Conservation (phyloP, 2,329 filamentous ascomycete genomes). For the Atkinsonella hypoxylon region DNA sequence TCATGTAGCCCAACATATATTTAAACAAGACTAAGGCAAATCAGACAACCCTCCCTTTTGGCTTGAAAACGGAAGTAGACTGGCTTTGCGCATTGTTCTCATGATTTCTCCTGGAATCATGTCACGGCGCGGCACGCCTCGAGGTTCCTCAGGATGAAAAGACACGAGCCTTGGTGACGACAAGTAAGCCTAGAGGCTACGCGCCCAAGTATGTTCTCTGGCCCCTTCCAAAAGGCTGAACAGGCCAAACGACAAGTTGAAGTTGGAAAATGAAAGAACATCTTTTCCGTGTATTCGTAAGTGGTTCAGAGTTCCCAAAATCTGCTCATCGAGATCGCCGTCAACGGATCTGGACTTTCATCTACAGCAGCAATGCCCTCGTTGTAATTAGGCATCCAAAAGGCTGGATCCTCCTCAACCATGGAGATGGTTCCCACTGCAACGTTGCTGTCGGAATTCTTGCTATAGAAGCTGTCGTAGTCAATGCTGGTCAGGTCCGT, state of each 20-base stretch:
- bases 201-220: not conserved
- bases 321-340: constrained; percentile 18
- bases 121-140: too few relatives aligned
- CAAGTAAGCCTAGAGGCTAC: not conserved
- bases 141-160: too few relatives aligned
- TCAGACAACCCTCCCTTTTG: not conserved
- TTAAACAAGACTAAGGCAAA: not conserved
- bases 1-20: not conserved
- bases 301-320: constrained; percentile 23
- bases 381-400: constrained; percentile 37
- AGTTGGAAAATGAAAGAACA: not conserved
- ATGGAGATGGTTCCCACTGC: constrained; percentile 32
- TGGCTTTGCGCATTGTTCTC: too few relatives aligned
- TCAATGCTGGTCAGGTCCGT: constrained; percentile 39
- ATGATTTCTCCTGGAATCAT: too few relatives aligned
- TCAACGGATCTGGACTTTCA: constrained; percentile 23
- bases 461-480: constrained; percentile 44
- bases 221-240: constrained; percentile 5
- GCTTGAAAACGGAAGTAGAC: too few relatives aligned
- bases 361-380: constrained; percentile 24
- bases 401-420: constrained; percentile 38
- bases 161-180: too few relatives aligned
- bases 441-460: constrained; percentile 26
- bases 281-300: constrained; percentile 1
- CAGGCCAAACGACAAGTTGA: too few relatives aligned